A percentile compares a stretch with the other conserved stretches of the same genome.
Conservation (phyloP, 495 filamentous ascomycete species). For the Hypoxylon rickii region DNA sequence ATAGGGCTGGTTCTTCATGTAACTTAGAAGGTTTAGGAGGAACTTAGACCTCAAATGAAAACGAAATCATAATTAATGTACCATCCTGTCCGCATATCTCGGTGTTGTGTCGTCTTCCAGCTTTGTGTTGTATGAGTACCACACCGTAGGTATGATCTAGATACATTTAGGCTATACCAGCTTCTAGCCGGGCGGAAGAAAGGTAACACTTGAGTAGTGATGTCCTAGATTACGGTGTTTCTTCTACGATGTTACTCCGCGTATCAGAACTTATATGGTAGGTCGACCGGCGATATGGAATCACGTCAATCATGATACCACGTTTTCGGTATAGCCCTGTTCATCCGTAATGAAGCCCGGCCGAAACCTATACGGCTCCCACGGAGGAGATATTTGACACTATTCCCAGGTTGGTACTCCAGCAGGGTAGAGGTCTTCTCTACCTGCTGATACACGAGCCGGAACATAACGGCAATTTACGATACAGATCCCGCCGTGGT, state of each 20-base stretch:
- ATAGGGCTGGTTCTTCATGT: conserved; percentile 32
- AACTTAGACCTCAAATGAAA: conserved; percentile 28
- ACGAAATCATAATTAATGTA: conserved; percentile 16
- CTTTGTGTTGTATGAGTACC: not conserved
- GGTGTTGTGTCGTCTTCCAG: not conserved
- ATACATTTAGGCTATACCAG: not conserved
- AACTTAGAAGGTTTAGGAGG: conserved; percentile 26
- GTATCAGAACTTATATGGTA: no score
- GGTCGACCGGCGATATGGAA: no score
- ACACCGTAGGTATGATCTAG: not conserved
- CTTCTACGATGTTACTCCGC: not conserved
- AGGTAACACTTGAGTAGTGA: not conserved
- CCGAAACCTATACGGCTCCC: no score
- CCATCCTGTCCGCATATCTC: not conserved
- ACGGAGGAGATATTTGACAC: no score
- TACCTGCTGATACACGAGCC: no score
- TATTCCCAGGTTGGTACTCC: no score
- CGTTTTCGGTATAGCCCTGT: no score
- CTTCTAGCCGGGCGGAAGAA: not conserved
- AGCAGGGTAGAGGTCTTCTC: no score
- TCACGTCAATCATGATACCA: no score
- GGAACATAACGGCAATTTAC: no score
- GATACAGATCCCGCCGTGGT: no score
- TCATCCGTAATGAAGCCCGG: no score
- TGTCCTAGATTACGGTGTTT: not conserved